These are phyloP conservation scores for Cryptosporidium xiaoi DNA, from an alignment of 169 alveolate genomes.

Conservation along the genomic window DNA sequence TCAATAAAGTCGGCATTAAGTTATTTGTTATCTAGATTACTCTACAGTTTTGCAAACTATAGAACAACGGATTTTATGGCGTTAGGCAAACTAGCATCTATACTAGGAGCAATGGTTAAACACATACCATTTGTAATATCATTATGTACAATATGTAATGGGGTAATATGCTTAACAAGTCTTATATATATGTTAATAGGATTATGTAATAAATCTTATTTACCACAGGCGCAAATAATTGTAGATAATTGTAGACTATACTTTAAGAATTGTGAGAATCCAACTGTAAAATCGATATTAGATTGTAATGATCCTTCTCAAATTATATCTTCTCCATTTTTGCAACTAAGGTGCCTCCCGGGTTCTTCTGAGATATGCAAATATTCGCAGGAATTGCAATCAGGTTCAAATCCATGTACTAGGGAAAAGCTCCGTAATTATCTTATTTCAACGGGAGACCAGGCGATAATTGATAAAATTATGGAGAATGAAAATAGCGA, in stretches of 20 bases:
- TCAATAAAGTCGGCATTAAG: constrained; percentile 60
- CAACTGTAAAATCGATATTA: constrained; percentile 15
- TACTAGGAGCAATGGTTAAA: constrained; percentile 65
- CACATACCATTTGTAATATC: constrained; percentile 53
- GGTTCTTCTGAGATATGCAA: constrained; percentile 46
- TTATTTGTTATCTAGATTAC: constrained; percentile 40
- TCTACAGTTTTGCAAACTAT: constrained; percentile 63
- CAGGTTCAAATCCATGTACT: constrained; percentile 57
- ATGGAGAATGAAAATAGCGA: not conserved
- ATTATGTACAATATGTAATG: constrained; percentile 43
- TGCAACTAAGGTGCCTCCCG: constrained; percentile 48
- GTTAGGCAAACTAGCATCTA: constrained; percentile 48
- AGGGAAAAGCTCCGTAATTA: constrained; percentile 14
- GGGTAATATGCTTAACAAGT: constrained; percentile 45
- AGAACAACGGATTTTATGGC: constrained; percentile 73
- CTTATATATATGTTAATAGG: constrained; percentile 41
- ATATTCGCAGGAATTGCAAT: constrained; percentile 21
- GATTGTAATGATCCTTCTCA: constrained; percentile 50
- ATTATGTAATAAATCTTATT: constrained; percentile 27
- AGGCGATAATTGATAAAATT: constrained; percentile 3
- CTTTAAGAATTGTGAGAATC: constrained; percentile 25
- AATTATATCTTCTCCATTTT: constrained; percentile 42
- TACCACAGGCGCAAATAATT: constrained; percentile 31
- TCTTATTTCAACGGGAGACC: constrained; percentile 27
- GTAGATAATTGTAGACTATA: constrained; percentile 57